Evolutionary conservation across 768 basidiomycete species (phyloP), one percentile per base, ranked within the genome.

Genomic region (Mycena sanguinolenta): DNA sequence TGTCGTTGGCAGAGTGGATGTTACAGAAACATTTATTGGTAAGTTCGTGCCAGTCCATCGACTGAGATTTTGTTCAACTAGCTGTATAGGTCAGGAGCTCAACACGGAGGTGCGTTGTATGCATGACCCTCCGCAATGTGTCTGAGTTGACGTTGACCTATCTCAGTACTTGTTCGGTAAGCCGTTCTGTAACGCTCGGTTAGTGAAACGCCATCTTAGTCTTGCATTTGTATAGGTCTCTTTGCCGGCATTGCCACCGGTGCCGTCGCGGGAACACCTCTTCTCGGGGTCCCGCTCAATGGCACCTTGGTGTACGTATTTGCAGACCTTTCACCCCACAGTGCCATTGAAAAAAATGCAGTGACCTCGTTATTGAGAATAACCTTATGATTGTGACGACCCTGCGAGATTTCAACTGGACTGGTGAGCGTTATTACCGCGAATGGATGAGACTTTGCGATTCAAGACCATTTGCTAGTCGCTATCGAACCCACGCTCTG

Each of bases 1-100:
- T 30, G 25, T 65, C 27, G 63, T 65, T 13, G 63, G 63, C 9
- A 55, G 63, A 25, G 21, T 65, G 9, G 63, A 65, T 39, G 38
- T 65, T 23, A 65, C 63, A 19, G 54, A 30, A 5, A 65, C 53
- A 5, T 65, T 65, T 12, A 39, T 65, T 36, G 63, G 63, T 57
- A 16, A 14, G 63, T 36, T 28, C 14, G 0, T 23, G 4, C 10
- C n/a, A n/a, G 32, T 10, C 32, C 27, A 25, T 17, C 3, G 0
- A 30, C 9, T 0, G 13, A 34, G 23, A 21, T 36, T 25, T 50
- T 16, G 36, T n/a, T 44, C n/a, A 13, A 12, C 8, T 4, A 30
- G 28, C 13, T 46, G 17, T 21, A 25, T 36, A 62, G 61, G 61
- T 25, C 30, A 16, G 21, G 61, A 62, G 32, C 49, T 62, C 32